Evolutionary conservation across 768 basidiomycete species (phyloP), one percentile per base, ranked within the genome.

Genomic region (Kwoniella dejecticola): DNA sequence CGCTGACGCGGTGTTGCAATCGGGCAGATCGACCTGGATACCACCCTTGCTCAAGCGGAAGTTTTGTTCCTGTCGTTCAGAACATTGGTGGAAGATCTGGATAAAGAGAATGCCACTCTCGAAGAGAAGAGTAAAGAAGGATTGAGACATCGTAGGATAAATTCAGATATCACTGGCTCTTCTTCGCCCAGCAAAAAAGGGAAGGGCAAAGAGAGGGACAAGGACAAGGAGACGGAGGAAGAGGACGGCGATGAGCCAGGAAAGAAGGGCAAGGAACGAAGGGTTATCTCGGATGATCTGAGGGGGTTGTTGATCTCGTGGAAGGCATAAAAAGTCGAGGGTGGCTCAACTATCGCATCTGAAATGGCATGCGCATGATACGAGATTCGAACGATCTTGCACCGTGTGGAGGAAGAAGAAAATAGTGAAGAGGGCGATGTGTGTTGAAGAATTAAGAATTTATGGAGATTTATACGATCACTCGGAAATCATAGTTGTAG

Each of bases 11-110:
- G 11, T 8, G 10, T 5, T 42, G 7, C 19, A 6, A 42, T 42
- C 11, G 21, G 19, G 13, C 53, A 78, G 52, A 95, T 99, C 68
- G 96, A 98, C 76, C 85, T 98, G n/a, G 89, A 96, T 76, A 86
- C 88, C 0, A 95, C 96, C 19, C 84, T 99, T 8, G 89, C 91
- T 0, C 96, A 98, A 80, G 96, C 95, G 10, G 96, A 99, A 79
- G 93, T 98, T 15, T 84, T 99, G 21, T 98, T 91, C 83, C 83
- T 95, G 1, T 92, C 92, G 0, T 97, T 96, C 81, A 82, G 87
- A 12, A 88, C 90, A 71, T 80, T 96, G 21, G 87, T 97, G 21
- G 89, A 89, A 10, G 92, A 95, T 76, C 86, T 95, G 69, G 92
- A 96, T 76, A 64, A 68, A 30, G 66, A 68, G 40, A 59, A 38